Evolutionary conservation across 108 stramenopile genomes (phyloP), one percentile per base, ranked within the genome.

Genomic region (Cyclotella cryptica): DNA sequence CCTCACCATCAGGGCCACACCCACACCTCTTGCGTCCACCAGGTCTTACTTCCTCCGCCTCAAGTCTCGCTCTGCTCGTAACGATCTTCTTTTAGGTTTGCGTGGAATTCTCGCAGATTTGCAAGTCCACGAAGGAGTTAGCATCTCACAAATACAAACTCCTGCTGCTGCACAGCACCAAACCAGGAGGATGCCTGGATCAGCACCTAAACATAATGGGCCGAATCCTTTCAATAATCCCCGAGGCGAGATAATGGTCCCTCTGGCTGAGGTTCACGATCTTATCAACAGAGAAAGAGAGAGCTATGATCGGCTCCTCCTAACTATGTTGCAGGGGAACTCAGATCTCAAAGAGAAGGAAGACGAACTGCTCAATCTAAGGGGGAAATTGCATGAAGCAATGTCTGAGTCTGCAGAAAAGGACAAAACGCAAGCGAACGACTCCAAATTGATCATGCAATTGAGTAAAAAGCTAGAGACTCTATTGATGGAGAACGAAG

Each of bases 401-500:
- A 77, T 93, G 60, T 70, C 83, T 18, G 91, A 93, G 62, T 89
- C 80, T 18, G 81, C 87, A 35, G 92, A 96, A 57, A 95, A 92
- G 70, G 93, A 93, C 75, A 89, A 87, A 43, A 89, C 93, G 12
- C 92, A 93, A 71, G 93, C 91, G n/a, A 92, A 96, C 72, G 96
- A 96, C 83, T 92, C 91, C 26, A 93, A 93, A 65, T 83, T 96
- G 75, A 94, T 96, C 47, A 95, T 95, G 93, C 96, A 96, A 69
- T 81, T 96, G 61, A 93, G 92, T 73, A 96, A 94, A 85, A 96
- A 96, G 79, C 86, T 96, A 14, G 96, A 96, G 73, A 95, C 91
- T 1, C 86, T 96, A 8, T 82, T 96, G 51, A 93, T 95, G 91
- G 96, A 96, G 84, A 95, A 95, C 71, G 93, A 95, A 78, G 96